These are phyloP conservation scores for Dryadomyces sulphureus DNA, from an alignment of 2,329 filamentous ascomycete species.

Conservation along the genomic window DNA sequence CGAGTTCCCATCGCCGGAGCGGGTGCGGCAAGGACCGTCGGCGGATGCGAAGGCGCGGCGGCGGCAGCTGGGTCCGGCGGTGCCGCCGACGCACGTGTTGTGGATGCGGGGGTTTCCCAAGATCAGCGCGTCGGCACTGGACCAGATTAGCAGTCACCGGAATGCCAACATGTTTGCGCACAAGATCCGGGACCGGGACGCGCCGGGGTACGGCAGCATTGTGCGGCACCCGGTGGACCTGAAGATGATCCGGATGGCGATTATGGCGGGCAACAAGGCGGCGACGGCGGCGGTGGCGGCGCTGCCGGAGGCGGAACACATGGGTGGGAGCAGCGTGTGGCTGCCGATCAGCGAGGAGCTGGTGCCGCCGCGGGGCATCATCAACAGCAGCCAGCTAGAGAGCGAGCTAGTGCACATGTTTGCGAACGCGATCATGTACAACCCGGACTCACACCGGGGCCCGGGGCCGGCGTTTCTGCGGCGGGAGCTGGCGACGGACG, in stretches of 20 bases:
- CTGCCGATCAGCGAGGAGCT: conserved; percentile 62
- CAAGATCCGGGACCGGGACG: conserved; percentile 58
- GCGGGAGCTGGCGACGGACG: conserved; percentile 22
- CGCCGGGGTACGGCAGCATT: conserved; percentile 60
- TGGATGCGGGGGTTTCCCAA: conserved; percentile 64
- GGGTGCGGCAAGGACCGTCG: conserved; percentile 25
- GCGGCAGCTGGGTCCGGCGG: conserved; percentile 19
- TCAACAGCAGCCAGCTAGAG: conserved; percentile 86
- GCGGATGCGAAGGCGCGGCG: conserved; percentile 9
- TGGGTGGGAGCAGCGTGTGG: conserved; percentile 35
- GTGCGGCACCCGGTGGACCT: conserved; percentile 64
- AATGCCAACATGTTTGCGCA: conserved; percentile 69
- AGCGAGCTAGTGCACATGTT: conserved; percentile 94
- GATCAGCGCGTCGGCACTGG: conserved; percentile 57
- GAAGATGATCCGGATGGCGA: conserved; percentile 61
- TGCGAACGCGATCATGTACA: conserved; percentile 97
- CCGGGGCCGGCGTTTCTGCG: conserved; percentile 48
- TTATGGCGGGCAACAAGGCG: conserved; percentile 56
- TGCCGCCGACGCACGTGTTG: conserved; percentile 51
- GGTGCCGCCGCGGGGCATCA: conserved; percentile 73
- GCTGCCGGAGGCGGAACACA: conserved; percentile 43
- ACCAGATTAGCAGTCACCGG: conserved; percentile 63
- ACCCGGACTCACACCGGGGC: conserved; percentile 62
- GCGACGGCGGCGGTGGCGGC: conserved; percentile 45
- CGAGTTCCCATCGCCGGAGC: conserved; percentile 3